Base-by-base conservation (phyloP, 1,284 basidiomycete species). In the Marasmius oreades region DNA sequence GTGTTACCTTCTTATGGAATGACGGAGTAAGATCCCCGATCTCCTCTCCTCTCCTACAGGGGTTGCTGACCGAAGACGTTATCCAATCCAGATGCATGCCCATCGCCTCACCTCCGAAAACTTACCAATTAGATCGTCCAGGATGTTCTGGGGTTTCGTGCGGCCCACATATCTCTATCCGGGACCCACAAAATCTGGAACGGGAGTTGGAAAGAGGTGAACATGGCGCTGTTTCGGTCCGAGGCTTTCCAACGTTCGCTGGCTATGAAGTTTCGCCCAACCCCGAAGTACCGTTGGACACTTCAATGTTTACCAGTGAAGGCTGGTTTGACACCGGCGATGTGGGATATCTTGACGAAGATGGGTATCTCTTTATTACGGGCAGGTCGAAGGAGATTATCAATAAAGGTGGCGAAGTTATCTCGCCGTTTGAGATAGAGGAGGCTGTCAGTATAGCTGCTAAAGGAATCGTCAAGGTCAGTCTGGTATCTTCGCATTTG, bases 371-470 rank as follows among this genome's bases (percentile, higher is more conserved):
- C 14, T 69, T 74, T 56, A 73, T 79, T 47, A 79, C 77, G 0
- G 77, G 77, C 5, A 69, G 77, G 31, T 69, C 77, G 31, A 79
- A 78, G 64, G 77, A 79, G 69, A 72, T 79, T 54, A 78, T 77
- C 68, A 77, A 78, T 64, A 72, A 76, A 48, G 78, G 77, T 16
- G 81, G 81, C 2, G 81, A 84, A 62, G 82, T 82, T 65, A 80
- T 84, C 61, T 78, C 77, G 4, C 81, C 81, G 4, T 75, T 83
- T 59, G 81, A 83, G 47, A 57, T 59, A 18, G 63, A 59, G 63
- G 77, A 79, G 62, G 77, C 77, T 8, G 69, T 79, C 24, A 65
- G 69, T 39, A 72, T 67, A 8, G 73, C 71, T 20, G 75, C 74
- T 11, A 73, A 70, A 60, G 66, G 67, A 44, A 69, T 66, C 44